Base-by-base conservation (phyloP, 805 yeast species). In the Spathaspora gorwiae region DNA sequence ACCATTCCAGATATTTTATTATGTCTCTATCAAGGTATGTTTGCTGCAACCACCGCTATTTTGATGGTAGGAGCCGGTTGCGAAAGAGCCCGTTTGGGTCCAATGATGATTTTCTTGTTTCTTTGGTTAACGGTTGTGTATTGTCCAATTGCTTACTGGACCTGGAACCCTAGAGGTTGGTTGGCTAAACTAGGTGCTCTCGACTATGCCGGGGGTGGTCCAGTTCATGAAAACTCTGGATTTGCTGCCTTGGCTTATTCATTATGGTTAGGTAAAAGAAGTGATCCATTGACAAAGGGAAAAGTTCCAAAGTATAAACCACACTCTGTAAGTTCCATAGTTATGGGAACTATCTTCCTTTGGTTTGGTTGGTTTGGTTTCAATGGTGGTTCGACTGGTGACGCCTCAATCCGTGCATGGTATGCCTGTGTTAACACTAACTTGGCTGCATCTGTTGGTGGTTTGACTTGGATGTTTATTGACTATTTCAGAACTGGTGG, bases 291-390 rank as follows among this genome's bases (percentile, higher is more conserved):
- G 45, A 75, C 90, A 29, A 72, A 74, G 37, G 76, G 77, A 43
- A 80, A 81, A 52, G 75, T 88, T 54, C 97, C 97, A 51, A 85
- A 85, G 63, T 90, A 90, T 73, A 88, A 82, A 70, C 98, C 99
- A 35, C 97, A 92, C 65, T 85, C 94, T 19, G 96, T 92, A 34
- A 79, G 95, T 7, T 80, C 90, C 39, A 88, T 90, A 47, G 97
- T 90, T 13, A 70, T 94, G 47, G 99, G 99, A 45, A 90, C 97
- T 15, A 84, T 88, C 10, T 87, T 94, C 73, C 78, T 94, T 56
- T 92, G 97, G 97, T 90, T 94, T 59, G 99, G 98, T 33, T 94
- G 99, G 99, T 90, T 90, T 60, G 97, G 97, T 35, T 94, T 94
- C 81, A 94, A 94, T 78, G 97, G 97, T 68, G 98, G 98, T 58